Evolutionary conservation across 2,329 filamentous ascomycete species (phyloP), one percentile per base, ranked within the genome.

Genomic region (Neofusicoccum laricinum): DNA sequence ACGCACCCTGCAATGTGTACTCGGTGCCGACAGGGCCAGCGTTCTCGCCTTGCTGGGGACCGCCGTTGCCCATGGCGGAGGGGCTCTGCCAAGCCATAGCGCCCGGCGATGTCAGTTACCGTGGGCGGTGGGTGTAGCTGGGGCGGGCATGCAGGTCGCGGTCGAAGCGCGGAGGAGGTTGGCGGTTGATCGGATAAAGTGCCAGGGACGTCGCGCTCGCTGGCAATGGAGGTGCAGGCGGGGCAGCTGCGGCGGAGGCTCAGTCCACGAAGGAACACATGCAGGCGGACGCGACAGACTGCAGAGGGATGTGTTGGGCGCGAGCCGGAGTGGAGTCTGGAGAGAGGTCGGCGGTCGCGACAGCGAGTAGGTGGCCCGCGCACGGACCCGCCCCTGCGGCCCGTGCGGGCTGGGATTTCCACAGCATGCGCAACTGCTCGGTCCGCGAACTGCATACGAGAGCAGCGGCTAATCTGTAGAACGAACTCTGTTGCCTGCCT

Each of bases 1-100:
- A 49, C 82, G 72, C 75, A 90, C 88, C 88, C 81, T 90, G 88
- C 68, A 91, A 76, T 64, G 88, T 90, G 74, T 91, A 91, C 74
- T 90, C 88, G 3, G 88, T 90, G 66, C 87, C 88, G 71, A 84
- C 76, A 78, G 86, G 76, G 66, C 73, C 80, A 76, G 77, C 77
- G 62, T 80, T 77, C 66, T 82, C 81, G 65, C 78, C 80, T 61
- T 80, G 81, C 59, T 79, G 77, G 68, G 80, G 81, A 67, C 81
- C 83, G 77, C 84, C 85, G 74, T 81, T 82, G 69, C 83, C 82
- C 80, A 86, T 85, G 77, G 84, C 85, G 74, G 85, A 86, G 75
- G 86, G 83, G 76, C 86, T 87, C 81, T 90, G 88, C 87, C 87
- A 90, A 79, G 88, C 87, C 88, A 90, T 90, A 72, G 64, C 65